Base-by-base conservation (phyloP, 805 yeast species). In the Starmerella roubikii region DNA sequence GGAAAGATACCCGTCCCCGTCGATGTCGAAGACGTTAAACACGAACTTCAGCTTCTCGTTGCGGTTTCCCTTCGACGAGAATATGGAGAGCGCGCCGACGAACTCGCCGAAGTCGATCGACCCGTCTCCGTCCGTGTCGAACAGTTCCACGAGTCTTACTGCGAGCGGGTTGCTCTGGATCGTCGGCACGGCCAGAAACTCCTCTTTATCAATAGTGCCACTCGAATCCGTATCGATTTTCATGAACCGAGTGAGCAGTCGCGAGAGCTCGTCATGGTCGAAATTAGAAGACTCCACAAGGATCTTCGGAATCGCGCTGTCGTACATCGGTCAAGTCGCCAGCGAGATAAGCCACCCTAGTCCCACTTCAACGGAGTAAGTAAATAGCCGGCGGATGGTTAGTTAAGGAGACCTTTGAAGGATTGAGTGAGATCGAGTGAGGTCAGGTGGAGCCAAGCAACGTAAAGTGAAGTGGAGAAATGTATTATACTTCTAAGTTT, bases 21-120 rank as follows among this genome's bases (percentile, higher is more conserved):
- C 99, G 46, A 91, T 84, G 56, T 91, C 99, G 55, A 91, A 91
- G 16, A 91, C 84, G 53, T 77, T 81, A 62, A 91, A 91, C 10
- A 95, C 91, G 64, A 93, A 91, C 54, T 67, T 67, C 42, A 88
- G 67, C 59, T 85, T 88, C 49, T 84, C 96, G 39, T 75, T 78
- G 35, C 74, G 74, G 19, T 76, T 71, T 1, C 93, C 82, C 52
- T 81, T 77, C 3, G 86, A 78, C 37, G 94, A 80, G 54, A 91
- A 91, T 3, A 86, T 85, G 3, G 93, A 79, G 33, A 84, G 65
- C 2, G 88, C 93, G 4, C 78, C 66, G 34, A 93, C 80, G 59
- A 91, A 91, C 60, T 91, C 99, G 55, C 84, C 86, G 60, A 91
- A 91, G 56, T 93, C 98, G 27, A 91, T 83, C 45, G 79, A 82